Evolutionary conservation across 176 grass and related monocot genomes (phyloP).

Genomic region (Secale cereale): DNA sequence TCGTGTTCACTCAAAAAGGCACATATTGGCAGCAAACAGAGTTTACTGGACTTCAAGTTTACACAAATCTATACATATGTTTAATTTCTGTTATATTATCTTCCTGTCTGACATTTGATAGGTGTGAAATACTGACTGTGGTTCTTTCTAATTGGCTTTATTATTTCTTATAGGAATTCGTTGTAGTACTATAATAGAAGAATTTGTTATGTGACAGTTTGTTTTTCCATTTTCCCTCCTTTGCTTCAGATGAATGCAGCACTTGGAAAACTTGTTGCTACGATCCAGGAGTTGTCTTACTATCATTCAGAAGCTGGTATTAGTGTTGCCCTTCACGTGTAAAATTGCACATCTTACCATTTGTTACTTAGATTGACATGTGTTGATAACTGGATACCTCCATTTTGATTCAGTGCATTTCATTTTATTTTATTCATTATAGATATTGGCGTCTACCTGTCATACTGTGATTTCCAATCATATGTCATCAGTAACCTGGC

Average conservation of each 20-base stretch:
- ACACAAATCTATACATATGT: background rate
- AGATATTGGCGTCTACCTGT: slow-evolving; percentile 43
- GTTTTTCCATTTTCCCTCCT: background rate
- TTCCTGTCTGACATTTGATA: slow-evolving; percentile 19
- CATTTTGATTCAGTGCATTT: slow-evolving; percentile 19
- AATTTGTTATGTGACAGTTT: background rate
- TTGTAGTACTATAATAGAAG: background rate
- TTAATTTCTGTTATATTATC: slow-evolving; percentile 2
- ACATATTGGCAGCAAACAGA: background rate
- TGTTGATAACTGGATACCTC: background rate
- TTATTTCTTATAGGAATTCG: slow-evolving; percentile 10
- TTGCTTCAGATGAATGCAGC: slow-evolving; percentile 43
- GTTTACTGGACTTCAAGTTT: slow-evolving; percentile 8
- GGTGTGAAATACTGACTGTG: background rate
- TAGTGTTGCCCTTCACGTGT: background rate
- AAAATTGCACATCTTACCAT: slow-evolving; percentile 20
- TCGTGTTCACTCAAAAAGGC: slow-evolving; percentile 16
- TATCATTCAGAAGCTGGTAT: slow-evolving; percentile 57
- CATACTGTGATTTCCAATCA: slow-evolving; percentile 41
- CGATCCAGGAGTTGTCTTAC: slow-evolving; percentile 44
- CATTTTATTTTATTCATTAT: slow-evolving; percentile 22
- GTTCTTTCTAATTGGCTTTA: background rate
- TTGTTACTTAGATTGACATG: slow-evolving; percentile 9
- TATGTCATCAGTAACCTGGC: slow-evolving; percentile 25
- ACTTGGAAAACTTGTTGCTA: slow-evolving; percentile 46